phyloP scores from a whole-genome alignment of 345 rosid genomes.

The Dovyalis caffra region DNA sequence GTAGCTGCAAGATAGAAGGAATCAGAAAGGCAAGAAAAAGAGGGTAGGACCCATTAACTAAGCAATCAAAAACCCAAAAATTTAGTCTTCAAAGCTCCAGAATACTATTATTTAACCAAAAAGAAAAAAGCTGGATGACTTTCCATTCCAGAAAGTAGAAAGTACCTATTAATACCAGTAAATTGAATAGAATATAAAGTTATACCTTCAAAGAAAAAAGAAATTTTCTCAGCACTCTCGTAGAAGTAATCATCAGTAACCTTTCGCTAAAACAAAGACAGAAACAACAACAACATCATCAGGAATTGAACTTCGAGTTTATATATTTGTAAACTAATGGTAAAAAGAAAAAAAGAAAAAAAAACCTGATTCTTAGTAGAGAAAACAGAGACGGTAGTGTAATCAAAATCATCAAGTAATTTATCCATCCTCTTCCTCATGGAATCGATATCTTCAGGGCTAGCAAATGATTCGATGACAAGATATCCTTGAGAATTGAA shows the following conservation, averaged over 20 bases:
- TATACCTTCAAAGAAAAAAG: constrained; percentile 95
- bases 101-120: no score
- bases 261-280: constrained; percentile 34
- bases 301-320: neutral
- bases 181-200: neutral
- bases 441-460: constrained; percentile 49
- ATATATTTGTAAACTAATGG: neutral
- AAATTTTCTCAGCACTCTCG: constrained; percentile 79
- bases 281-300: neutral
- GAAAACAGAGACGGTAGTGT: constrained; percentile 63
- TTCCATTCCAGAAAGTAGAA: neutral
- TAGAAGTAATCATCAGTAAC: constrained; percentile 76
- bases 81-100: no score
- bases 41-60: no score
- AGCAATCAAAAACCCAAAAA: no score
- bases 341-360: neutral
- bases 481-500: constrained; percentile 70
- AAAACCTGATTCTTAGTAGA: constrained; percentile 85
- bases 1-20: neutral
- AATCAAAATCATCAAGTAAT: constrained; percentile 63
- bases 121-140: neutral
- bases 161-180: neutral
- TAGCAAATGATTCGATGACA: constrained; percentile 75
- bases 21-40: no score
- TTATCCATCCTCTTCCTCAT: constrained; percentile 71